Conservation (phyloP, 1,284 basidiomycete genomes). For the Pseudozyma tsukubaensis region DNA sequence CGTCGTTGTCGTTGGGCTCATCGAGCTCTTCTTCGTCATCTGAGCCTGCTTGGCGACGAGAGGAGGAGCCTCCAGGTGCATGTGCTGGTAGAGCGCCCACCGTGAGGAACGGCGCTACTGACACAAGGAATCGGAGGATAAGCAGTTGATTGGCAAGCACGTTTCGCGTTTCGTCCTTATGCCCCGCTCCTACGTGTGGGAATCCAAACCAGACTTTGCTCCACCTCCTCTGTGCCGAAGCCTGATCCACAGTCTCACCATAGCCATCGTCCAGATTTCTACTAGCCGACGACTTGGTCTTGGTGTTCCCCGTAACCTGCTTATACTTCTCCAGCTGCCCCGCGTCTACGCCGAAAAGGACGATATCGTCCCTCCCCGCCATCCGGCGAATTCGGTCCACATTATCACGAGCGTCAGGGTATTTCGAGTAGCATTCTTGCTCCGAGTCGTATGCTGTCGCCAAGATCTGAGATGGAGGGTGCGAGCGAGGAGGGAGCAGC, state of each 20-base stretch:
- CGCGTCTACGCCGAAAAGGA: slow-evolving; percentile 88
- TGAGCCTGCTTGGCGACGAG: slow-evolving; percentile 9
- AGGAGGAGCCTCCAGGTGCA: slow-evolving; percentile 63
- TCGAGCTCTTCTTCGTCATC: slow-evolving; percentile 41
- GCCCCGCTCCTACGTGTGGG: slow-evolving; percentile 94
- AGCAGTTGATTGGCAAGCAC: slow-evolving; percentile 89
- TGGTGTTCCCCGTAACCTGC: slow-evolving; percentile 62
- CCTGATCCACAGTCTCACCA: not conserved
- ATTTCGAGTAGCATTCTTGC: slow-evolving; percentile 82
- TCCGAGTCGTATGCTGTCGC: slow-evolving; percentile 90
- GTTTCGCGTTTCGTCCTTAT: slow-evolving; percentile 93
- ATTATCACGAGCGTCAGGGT: slow-evolving; percentile 80
- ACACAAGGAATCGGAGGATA: slow-evolving; percentile 85
- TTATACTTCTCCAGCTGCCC: slow-evolving; percentile 77
- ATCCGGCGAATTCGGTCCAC: slow-evolving; percentile 70
- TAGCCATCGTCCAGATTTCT: slow-evolving; percentile 15
- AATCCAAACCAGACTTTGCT: slow-evolving; percentile 93
- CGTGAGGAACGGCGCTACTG: slow-evolving; percentile 77
- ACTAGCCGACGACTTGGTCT: slow-evolving; percentile 4
- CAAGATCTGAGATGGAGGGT: slow-evolving; percentile 77
- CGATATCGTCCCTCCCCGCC: slow-evolving; percentile 74
- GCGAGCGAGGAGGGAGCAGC: slow-evolving; percentile 70
- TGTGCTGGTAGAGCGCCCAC: slow-evolving; percentile 46
- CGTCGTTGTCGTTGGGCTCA: slow-evolving; percentile 16
- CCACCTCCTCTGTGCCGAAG: slow-evolving; percentile 72